Conservation (phyloP, 305 asterid genomes). For the Fraxinus albicans region DNA sequence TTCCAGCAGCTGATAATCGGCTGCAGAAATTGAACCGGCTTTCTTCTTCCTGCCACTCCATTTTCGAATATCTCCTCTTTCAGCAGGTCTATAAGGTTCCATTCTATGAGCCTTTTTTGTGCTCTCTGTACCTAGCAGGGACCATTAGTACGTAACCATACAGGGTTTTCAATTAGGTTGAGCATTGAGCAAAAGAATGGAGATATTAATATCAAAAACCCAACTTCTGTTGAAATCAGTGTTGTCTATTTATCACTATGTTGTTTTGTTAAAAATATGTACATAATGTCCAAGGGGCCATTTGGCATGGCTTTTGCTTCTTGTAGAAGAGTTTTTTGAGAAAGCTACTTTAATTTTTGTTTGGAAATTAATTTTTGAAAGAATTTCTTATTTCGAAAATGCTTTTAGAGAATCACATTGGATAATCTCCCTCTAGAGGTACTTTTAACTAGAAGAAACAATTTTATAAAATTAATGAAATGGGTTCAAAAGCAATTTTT, state of each 20-base stretch:
- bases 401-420: too few relatives aligned
- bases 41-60: neutral
- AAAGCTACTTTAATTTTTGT: too few relatives aligned
- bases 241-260: neutral
- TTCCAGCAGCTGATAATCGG: conserved; percentile 68
- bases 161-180: neutral
- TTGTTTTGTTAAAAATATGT: neutral
- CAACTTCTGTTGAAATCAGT: neutral
- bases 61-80: neutral
- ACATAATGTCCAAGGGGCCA: neutral
- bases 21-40: neutral
- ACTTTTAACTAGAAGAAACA: too few relatives aligned
- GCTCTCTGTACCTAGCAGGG: neutral
- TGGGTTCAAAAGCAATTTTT: too few relatives aligned
- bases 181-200: neutral
- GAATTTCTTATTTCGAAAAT: too few relatives aligned
- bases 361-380: too few relatives aligned
- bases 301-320: neutral
- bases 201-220: neutral
- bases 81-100: neutral
- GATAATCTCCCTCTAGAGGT: too few relatives aligned
- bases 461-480: too few relatives aligned
- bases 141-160: neutral
- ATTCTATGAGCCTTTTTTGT: neutral
- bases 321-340: too few relatives aligned